phyloP scores from a whole-genome alignment of 495 filamentous ascomycete species.

The Penicillium antarcticum region DNA sequence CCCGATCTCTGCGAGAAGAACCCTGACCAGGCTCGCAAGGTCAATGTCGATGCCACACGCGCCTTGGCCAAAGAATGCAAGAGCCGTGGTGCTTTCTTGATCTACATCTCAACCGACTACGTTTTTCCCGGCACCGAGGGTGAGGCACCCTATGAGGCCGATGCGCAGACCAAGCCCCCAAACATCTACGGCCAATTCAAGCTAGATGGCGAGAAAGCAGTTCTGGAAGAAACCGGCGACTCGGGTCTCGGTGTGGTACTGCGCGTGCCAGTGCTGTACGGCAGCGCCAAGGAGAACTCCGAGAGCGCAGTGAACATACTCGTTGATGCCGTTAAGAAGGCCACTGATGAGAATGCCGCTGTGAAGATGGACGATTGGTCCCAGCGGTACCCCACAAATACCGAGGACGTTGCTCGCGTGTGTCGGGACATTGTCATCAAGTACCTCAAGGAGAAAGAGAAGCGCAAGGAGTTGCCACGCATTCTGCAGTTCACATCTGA shows the following conservation, averaged over 20 bases:
- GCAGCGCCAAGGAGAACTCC: constrained; percentile 49
- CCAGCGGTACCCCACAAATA: constrained; percentile 79
- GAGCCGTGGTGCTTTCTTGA: constrained; percentile 60
- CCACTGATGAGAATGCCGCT: constrained; percentile 53
- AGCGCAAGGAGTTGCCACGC: constrained; percentile 53
- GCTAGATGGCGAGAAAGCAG: constrained; percentile 74
- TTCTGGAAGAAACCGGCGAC: constrained; percentile 55
- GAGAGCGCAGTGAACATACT: constrained; percentile 86
- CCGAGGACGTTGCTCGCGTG: constrained; percentile 84
- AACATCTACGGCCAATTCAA: constrained; percentile 91
- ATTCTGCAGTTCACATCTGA: constrained; percentile 88
- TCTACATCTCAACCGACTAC: constrained; percentile 96
- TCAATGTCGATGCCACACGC: constrained; percentile 73
- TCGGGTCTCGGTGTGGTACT: constrained; percentile 64
- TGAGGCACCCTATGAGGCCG: constrained; percentile 79
- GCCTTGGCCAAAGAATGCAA: constrained; percentile 65
- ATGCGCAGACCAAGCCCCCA: constrained; percentile 62
- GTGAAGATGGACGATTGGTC: constrained; percentile 90
- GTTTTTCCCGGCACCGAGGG: constrained; percentile 80
- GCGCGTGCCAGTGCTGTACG: constrained; percentile 87
- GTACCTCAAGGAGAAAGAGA: constrained; percentile 51
- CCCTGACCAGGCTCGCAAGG: constrained; percentile 65
- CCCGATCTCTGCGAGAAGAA: constrained; percentile 81
- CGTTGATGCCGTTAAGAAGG: constrained; percentile 68
- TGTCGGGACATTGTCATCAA: constrained; percentile 65